Evolutionary conservation across 371 early-diverging fungal genomes (phyloP), one percentile per base, ranked within the genome.

Genomic region (Funneliformis caledonium): DNA sequence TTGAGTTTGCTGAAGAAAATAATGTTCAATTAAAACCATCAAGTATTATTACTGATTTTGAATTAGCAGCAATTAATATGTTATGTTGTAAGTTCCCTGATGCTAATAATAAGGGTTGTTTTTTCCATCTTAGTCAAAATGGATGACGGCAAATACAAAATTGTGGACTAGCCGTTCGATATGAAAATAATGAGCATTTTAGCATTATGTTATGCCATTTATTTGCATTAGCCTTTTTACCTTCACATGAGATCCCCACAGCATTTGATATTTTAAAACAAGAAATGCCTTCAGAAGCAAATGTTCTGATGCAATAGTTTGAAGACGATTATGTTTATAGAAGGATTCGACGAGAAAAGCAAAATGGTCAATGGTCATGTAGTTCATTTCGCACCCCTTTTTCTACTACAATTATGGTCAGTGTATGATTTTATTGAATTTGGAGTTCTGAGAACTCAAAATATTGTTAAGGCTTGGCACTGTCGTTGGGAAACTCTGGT

Each of bases 31-130:
- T 74, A 16, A 14, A 9, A 12, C 37, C 59, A 8, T 11, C 19
- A 59, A 42, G 10, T 10, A 74, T 74, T 56, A 12, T 74, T 26
- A 74, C 73, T 9, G 37, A 73, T 14, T 73, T 73, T 73, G 73
- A 73, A 26, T 12, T n/a, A 50, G 50, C 74, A 0, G 50, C 37
- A 16, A 74, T 74, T 8, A 56, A 74, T 37, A 56, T 33, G 8
- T 37, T 16, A 12, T 1, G 0, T 59, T 5, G 2, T 19, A 16
- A 50, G n/a, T 74, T 74, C 14, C 12, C 50, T 7, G 10, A n/a
- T 56, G 56, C 26, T 73, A 11, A 31, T 1, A 73, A 73, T 59
- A 73, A 73, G 14, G 16, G 31, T 26, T 73, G 73, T 14, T 43
- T 52, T 47, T 73, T 73, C 16, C 73, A 73, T 26, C 48, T 73